Evolutionary conservation across 73 alveolate species (phyloP).

Genomic region (Stentor roeselii): DNA sequence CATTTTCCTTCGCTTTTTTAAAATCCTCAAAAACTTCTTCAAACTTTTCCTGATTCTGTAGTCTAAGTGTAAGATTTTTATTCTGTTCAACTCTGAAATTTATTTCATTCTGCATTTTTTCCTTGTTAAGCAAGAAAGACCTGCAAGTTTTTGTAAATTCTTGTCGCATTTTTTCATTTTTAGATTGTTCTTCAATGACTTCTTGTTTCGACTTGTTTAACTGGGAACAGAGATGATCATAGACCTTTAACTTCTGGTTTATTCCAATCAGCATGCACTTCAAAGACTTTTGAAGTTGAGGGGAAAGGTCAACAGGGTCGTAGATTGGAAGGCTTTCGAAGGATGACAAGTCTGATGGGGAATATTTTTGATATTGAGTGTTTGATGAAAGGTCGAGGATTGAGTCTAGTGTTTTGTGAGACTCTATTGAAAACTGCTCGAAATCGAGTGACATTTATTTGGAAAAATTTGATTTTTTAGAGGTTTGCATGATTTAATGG

Average conservation of each 20-base stretch:
- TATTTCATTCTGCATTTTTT: neutral
- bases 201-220: neutral
- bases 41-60: neutral
- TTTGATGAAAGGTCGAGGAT: no score
- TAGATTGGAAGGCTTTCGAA: no score
- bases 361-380: no score
- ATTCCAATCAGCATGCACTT: neutral
- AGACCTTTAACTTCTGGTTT: neutral
- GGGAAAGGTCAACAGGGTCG: neutral
- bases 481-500: no score
- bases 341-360: no score
- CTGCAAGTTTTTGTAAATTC: neutral
- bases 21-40: neutral
- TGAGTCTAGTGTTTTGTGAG: no score
- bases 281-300: neutral
- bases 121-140: neutral
- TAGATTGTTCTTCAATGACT: neutral
- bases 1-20: neutral
- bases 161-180: neutral
- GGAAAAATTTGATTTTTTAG: no score
- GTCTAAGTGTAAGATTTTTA: neutral
- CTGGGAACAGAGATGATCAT: neutral
- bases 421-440: no score
- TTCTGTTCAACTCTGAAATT: neutral
- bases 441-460: no score